Evolutionary conservation across 179 eudicot genomes (phyloP).

Genomic region (Patellifolia procumbens): DNA sequence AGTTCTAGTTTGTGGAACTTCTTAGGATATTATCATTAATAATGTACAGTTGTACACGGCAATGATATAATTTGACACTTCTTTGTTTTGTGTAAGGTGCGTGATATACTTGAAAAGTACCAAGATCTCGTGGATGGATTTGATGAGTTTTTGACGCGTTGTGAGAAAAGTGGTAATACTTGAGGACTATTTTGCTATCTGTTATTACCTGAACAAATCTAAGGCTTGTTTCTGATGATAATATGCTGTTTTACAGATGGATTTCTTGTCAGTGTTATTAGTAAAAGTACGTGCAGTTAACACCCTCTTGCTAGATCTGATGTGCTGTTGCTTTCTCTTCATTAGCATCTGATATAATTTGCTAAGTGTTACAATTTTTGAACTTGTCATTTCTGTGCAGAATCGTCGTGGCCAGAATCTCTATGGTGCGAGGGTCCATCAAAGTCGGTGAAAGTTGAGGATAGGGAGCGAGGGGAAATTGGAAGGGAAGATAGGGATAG

Average conservation of each 20-base stretch:
- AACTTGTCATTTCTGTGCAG: slow-evolving; percentile 25
- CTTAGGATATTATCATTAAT: background rate
- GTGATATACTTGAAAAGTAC: slow-evolving; percentile 71
- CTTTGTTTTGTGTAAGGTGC: slow-evolving; percentile 47
- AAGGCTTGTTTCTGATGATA: slow-evolving; percentile 27
- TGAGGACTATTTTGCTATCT: background rate
- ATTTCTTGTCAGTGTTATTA: slow-evolving; percentile 77
- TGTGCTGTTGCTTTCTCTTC: background rate
- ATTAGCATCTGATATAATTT: background rate
- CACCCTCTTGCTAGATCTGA: background rate
- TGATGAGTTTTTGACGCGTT: slow-evolving; percentile 70
- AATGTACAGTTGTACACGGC: background rate
- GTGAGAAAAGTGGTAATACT: slow-evolving; percentile 67
- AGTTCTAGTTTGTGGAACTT: background rate
- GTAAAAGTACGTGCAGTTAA: slow-evolving; percentile 57
- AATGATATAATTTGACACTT: slow-evolving; percentile 1
- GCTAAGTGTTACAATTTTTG: background rate
- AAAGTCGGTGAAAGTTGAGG: slow-evolving; percentile 53
- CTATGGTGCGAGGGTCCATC: slow-evolving; percentile 62
- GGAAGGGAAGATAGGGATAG: slow-evolving; percentile 46
- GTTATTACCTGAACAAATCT: slow-evolving; percentile 1
- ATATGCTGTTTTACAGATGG: slow-evolving; percentile 59
- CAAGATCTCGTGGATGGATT: slow-evolving; percentile 86
- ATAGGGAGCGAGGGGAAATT: slow-evolving; percentile 60
- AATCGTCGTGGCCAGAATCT: slow-evolving; percentile 54